Conservation (phyloP, 805 yeast genomes). For the Isabelozyma pseudorhagii region DNA sequence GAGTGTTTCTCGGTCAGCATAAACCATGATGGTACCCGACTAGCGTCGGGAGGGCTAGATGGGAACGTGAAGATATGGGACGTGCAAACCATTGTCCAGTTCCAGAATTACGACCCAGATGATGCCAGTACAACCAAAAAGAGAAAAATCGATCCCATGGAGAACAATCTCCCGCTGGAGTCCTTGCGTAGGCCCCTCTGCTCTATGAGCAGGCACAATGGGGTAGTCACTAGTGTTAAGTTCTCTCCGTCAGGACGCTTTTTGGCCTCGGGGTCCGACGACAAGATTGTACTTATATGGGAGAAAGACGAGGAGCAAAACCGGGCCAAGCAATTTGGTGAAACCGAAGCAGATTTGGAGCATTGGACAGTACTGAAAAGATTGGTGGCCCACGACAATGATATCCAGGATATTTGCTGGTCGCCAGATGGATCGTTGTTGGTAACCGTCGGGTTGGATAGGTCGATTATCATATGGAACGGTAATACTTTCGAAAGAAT, state of each 20-base stretch:
- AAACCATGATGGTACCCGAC: conserved; percentile 74
- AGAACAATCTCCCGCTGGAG: conserved; percentile 12
- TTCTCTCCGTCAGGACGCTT: conserved; percentile 92
- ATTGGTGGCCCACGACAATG: conserved; percentile 95
- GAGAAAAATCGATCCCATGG: conserved; percentile 7
- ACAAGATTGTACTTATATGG: conserved; percentile 88
- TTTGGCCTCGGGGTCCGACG: conserved; percentile 94
- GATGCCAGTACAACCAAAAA: conserved; percentile 1
- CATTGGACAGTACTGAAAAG: conserved; percentile 94
- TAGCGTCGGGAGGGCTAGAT: conserved; percentile 91
- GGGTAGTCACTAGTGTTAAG: conserved; percentile 91
- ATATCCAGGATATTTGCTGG: conserved; percentile 97
- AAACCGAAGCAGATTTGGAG: conserved; percentile 68
- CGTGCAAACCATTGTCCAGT: conserved; percentile 49
- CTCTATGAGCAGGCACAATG: conserved; percentile 92
- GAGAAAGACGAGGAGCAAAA: conserved; percentile 75
- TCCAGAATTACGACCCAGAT: conserved; percentile 17
- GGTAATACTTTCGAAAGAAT: conserved; percentile 88
- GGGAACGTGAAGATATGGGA: conserved; percentile 94
- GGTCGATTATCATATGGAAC: conserved; percentile 91
- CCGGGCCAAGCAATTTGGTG: conserved; percentile 65
- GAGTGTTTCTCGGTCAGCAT: conserved; percentile 85
- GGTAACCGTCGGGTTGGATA: conserved; percentile 92
- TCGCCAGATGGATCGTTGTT: conserved; percentile 89
- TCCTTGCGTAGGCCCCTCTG: conserved; percentile 57